These are phyloP conservation scores for Penicillium polonicum DNA, from an alignment of 2,329 filamentous ascomycete genomes.

Conservation along the genomic window DNA sequence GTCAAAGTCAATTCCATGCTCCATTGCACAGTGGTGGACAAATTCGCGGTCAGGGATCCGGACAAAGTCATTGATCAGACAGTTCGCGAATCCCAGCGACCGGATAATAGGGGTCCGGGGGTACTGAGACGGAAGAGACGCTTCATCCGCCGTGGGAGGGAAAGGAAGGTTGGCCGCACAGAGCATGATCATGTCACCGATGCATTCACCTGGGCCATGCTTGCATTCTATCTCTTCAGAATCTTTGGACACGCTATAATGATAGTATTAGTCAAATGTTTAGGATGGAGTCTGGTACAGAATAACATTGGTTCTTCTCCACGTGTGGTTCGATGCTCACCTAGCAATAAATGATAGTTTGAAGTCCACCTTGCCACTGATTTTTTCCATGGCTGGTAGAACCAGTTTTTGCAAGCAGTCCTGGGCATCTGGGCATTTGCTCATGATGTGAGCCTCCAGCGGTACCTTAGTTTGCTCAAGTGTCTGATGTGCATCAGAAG, in stretches of 20 bases:
- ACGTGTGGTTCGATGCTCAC: constrained; percentile 45
- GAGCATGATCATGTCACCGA: constrained; percentile 92
- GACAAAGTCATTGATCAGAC: constrained; percentile 72
- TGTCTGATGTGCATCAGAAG: not conserved
- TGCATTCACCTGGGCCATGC: constrained; percentile 85
- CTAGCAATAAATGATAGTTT: constrained; percentile 84
- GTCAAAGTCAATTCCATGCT: constrained; percentile 83
- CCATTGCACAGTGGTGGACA: constrained; percentile 81
- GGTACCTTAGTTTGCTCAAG: constrained; percentile 54
- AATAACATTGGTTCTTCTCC: not conserved
- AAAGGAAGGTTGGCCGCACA: constrained; percentile 72
- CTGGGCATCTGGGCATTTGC: constrained; percentile 89
- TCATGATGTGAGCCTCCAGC: constrained; percentile 93
- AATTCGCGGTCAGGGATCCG: constrained; percentile 76
- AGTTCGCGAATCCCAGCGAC: constrained; percentile 91
- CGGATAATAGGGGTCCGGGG: constrained; percentile 72
- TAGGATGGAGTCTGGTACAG: not conserved
- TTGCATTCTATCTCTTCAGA: constrained; percentile 84
- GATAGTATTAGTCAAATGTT: constrained; percentile 7
- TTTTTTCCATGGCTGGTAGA: constrained; percentile 79
- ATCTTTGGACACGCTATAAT: constrained; percentile 58
- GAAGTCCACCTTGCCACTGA: constrained; percentile 85
- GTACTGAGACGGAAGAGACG: constrained; percentile 48
- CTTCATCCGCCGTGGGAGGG: constrained; percentile 25
- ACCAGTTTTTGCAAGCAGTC: constrained; percentile 79